A percentile compares a stretch with the other conserved stretches of the same genome.
Conservation (phyloP, 2,329 filamentous ascomycete species). For the Xylariaceae sp. region DNA sequence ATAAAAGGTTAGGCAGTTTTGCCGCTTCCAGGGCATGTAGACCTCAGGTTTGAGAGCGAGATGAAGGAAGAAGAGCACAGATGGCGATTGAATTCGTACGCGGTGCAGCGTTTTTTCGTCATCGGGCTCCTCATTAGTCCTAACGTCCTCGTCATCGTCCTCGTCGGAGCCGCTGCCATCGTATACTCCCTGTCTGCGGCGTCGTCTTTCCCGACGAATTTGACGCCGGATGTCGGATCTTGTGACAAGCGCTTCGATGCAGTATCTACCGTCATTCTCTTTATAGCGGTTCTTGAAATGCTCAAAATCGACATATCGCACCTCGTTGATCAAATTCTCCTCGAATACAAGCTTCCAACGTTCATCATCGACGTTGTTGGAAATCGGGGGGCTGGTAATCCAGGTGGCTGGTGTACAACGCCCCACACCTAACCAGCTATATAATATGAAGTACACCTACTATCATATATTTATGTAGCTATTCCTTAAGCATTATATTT, state of each 20-base stretch:
- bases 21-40: constrained; percentile 1
- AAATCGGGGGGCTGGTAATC: no score
- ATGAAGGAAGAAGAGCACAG: neutral
- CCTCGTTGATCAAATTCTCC: constrained; percentile 2
- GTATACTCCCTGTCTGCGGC: no score
- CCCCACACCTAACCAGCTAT: no score
- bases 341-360: constrained; percentile 3
- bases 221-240: constrained; percentile 2
- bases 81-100: constrained; percentile 5
- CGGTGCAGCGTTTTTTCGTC: constrained; percentile 3
- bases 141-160: neutral
- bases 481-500: no score
- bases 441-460: no score
- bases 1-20: constrained; percentile 5
- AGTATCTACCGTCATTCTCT: constrained; percentile 2
- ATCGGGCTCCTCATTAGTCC: constrained; percentile 1
- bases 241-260: constrained; percentile 4
- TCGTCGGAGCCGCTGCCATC: no score
- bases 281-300: constrained; percentile 9
- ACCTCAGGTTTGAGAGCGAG: neutral
- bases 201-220: constrained; percentile 4
- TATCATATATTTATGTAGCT: no score
- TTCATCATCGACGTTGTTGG: neutral
- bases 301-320: constrained; percentile 5
- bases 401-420: no score